Base-by-base conservation (phyloP, 306 rosid genomes). In the Acacia crassicarpa region DNA sequence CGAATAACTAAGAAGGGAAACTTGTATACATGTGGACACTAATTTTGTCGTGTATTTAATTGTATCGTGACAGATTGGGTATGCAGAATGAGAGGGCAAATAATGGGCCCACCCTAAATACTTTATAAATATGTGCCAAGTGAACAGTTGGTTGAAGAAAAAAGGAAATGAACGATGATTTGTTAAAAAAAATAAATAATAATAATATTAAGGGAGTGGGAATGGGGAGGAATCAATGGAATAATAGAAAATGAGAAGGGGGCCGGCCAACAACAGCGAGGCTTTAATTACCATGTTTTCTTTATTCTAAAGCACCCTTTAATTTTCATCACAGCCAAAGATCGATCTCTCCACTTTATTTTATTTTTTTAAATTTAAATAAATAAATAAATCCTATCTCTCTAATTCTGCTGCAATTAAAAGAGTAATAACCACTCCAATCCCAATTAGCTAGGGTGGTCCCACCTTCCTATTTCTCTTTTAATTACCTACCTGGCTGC, bases 371-470 rank as follows among this genome's bases (percentile, higher is more conserved):
- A 8, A 44, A 48, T 15, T 51, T 19, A 56, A 20, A 19, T 19
- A 54, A 20, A 19, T 19, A 54, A 61, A 62, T 13, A 12, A 61
- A 13, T 19, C 23, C 6, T 3, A 3, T 19, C 46, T 41, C 2
- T 40, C 27, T 40, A 0, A 11, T 11, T 9, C 9, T n/a, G 16
- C 8, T 22, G 16, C 8, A 71, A 44, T 23, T 43, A 13, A 22
- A 44, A 23, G 56, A 44, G 75, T 71, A 25, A 44, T 58, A 44
- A 45, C 17, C 75, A 71, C 75, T 71, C 58, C 51, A 41, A 61
- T 23, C 67, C 35, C 35, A 41, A 71, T 66, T 66, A 16, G 22
- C 20, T 23, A 6, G n/a, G 20, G 35, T 43, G 54, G 74, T 70
- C 74, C 74, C 5, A 30, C 1, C 54, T 6, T 6, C 6, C 54